phyloP scores from a whole-genome alignment of 345 rosid species.

The Microthlaspi erraticum region DNA sequence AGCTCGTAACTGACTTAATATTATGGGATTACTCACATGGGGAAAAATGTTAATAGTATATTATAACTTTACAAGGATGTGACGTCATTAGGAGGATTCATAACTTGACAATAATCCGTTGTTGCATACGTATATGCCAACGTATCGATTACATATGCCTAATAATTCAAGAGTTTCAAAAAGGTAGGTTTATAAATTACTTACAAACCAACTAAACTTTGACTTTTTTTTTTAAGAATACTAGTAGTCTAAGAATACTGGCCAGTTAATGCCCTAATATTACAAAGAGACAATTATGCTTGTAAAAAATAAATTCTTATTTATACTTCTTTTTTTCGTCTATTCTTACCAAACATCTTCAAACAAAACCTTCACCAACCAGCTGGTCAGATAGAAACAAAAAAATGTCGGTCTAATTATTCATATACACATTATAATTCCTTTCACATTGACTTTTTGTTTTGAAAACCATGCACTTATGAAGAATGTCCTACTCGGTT shows the following conservation, averaged over 20 bases:
- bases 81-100: too few relatives aligned
- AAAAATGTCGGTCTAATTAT: conserved; percentile 28
- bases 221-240: not conserved
- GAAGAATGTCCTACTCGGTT: not conserved
- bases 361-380: conserved; percentile 17
- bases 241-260: not conserved
- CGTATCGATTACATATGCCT: conserved; percentile 5
- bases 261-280: conserved; percentile 15
- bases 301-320: not conserved
- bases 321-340: conserved; percentile 12
- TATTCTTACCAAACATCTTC: conserved; percentile 18
- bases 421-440: not conserved
- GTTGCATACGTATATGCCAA: not conserved
- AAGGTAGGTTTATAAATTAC: not conserved
- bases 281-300: conserved; percentile 24
- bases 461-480: not conserved
- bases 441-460: not conserved
- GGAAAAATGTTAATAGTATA: too few relatives aligned
- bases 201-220: conserved; percentile 15
- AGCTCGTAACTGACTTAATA: too few relatives aligned
- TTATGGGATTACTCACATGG: too few relatives aligned
- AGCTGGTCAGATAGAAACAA: conserved; percentile 6
- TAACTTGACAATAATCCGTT: not conserved
- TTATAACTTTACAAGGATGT: too few relatives aligned
- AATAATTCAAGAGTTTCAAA: not conserved